These are phyloP conservation scores for Xanthoconium stramineum DNA, from an alignment of 768 basidiomycete species.

Conservation along the genomic window DNA sequence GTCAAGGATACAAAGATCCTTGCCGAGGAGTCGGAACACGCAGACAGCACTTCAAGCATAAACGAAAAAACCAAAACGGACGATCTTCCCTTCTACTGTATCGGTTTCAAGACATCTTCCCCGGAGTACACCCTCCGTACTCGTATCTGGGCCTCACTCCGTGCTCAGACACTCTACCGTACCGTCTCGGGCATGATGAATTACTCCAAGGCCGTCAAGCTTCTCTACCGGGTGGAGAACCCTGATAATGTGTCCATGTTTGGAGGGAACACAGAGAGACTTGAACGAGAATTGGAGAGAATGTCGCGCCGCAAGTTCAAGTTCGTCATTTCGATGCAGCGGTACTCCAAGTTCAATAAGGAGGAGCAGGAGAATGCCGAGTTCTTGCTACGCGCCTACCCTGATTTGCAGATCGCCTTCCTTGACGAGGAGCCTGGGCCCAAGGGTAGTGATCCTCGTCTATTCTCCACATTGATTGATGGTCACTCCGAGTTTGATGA, in stretches of 20 bases:
- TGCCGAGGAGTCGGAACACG: constrained; percentile 76
- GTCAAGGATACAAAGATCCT: constrained; percentile 99
- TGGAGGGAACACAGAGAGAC: constrained; percentile 92
- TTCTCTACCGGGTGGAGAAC: constrained; percentile 97
- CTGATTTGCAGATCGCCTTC: constrained; percentile 97
- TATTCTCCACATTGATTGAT: constrained; percentile 94
- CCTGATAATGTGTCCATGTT: constrained; percentile 96
- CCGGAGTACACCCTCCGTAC: constrained; percentile 99
- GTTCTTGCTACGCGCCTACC: constrained; percentile 95
- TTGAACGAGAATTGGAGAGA: constrained; percentile 93
- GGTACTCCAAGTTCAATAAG: constrained; percentile 98
- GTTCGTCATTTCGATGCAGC: constrained; percentile 97
- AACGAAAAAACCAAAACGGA: constrained; percentile 87
- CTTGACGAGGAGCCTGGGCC: constrained; percentile 93
- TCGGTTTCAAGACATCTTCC: constrained; percentile 98
- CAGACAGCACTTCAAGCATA: constrained; percentile 46
- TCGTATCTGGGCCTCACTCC: constrained; percentile 98
- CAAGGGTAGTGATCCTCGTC: constrained; percentile 81
- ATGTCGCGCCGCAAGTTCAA: constrained; percentile 99
- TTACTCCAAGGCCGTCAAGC: constrained; percentile 99
- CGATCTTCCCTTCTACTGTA: constrained; percentile 98
- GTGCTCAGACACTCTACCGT: constrained; percentile 96
- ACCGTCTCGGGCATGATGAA: constrained; percentile 99
- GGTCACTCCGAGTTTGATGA: constrained; percentile 96
- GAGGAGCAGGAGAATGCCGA: constrained; percentile 99